Percentiles rank a stretch among this genome's conserved stretches.
These are phyloP conservation scores for Xylaria curta DNA, from an alignment of 495 filamentous ascomycete species.

Conservation along the genomic window DNA sequence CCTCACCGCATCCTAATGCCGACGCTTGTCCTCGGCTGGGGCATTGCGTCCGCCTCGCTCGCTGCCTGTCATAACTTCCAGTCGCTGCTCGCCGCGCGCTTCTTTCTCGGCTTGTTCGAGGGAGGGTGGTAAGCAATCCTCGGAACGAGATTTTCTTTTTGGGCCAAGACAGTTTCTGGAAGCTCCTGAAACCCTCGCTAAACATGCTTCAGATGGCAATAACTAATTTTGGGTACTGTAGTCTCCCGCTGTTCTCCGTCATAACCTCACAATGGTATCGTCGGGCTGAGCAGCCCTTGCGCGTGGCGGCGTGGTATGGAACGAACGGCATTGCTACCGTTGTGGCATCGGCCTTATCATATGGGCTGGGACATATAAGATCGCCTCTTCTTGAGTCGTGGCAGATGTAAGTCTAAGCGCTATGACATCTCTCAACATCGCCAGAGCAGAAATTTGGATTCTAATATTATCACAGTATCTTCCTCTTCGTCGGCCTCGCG, in stretches of 20 bases:
- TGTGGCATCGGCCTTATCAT: constrained; percentile 65
- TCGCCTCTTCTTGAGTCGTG: constrained; percentile 60
- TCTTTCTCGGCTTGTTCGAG: constrained; percentile 70
- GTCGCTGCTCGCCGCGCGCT: constrained; percentile 58
- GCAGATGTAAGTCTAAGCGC: constrained; percentile 60
- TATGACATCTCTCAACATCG: not conserved
- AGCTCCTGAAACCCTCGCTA: too few relatives aligned
- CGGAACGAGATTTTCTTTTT: too few relatives aligned
- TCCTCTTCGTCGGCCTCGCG: constrained; percentile 63
- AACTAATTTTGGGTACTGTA: too few relatives aligned
- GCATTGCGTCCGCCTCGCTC: constrained; percentile 63
- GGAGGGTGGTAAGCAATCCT: constrained; percentile 50
- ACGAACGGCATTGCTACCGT: constrained; percentile 70
- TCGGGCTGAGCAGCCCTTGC: constrained; percentile 63
- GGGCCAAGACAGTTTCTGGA: too few relatives aligned
- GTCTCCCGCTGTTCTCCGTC: constrained; percentile 63
- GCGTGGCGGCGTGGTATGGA: constrained; percentile 71
- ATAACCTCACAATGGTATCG: constrained; percentile 69
- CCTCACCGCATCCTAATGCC: constrained; percentile 71
- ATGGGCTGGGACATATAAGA: constrained; percentile 63
- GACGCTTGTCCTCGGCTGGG: constrained; percentile 63
- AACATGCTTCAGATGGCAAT: too few relatives aligned
- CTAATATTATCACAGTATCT: constrained; percentile 56
- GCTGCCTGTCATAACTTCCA: constrained; percentile 59
- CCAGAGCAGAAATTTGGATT: not conserved